These are phyloP conservation scores for Cryptococcus amylolentus DNA, from an alignment of 1,284 basidiomycete species.

Conservation along the genomic window DNA sequence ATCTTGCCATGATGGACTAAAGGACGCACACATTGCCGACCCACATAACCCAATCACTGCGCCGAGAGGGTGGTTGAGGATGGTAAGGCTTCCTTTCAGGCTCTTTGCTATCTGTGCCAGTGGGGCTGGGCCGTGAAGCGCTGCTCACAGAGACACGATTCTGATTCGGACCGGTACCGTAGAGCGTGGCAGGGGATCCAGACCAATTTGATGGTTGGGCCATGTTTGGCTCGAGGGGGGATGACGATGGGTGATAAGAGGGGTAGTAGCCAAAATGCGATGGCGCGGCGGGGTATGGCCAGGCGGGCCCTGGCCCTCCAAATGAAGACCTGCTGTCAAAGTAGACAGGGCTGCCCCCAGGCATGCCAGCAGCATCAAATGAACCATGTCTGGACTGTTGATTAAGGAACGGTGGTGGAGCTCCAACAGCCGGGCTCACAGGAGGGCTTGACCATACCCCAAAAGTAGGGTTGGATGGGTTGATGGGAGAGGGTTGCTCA, in stretches of 20 bases:
- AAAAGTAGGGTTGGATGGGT: conserved; percentile 13
- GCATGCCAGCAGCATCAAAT: conserved; percentile 7
- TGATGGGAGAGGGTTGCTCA: conserved; percentile 15
- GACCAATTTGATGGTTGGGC: conserved; percentile 8
- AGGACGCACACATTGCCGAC: conserved; percentile 49
- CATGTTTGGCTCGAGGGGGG: conserved; percentile 7
- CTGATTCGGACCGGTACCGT: not conserved
- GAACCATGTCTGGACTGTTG: conserved; percentile 13
- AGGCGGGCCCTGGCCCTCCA: conserved; percentile 10
- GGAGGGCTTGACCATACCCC: conserved; percentile 24
- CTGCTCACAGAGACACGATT: not conserved
- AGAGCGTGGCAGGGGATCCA: conserved; percentile 1
- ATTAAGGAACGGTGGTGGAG: conserved; percentile 5
- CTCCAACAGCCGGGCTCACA: conserved; percentile 18
- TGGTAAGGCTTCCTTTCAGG: conserved; percentile 48
- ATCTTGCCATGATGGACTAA: not conserved
- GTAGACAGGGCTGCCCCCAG: not conserved
- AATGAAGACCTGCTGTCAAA: not conserved
- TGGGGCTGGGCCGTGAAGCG: not conserved
- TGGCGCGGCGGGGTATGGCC: conserved; percentile 15
- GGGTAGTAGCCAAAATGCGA: conserved; percentile 14
- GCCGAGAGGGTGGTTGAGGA: conserved; percentile 55
- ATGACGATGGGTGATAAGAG: conserved; percentile 10
- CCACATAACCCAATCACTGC: conserved; percentile 96
- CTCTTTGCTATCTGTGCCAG: conserved; percentile 10